Conservation (phyloP, 129 eudicot genomes). For the Flaveria bidentis region DNA sequence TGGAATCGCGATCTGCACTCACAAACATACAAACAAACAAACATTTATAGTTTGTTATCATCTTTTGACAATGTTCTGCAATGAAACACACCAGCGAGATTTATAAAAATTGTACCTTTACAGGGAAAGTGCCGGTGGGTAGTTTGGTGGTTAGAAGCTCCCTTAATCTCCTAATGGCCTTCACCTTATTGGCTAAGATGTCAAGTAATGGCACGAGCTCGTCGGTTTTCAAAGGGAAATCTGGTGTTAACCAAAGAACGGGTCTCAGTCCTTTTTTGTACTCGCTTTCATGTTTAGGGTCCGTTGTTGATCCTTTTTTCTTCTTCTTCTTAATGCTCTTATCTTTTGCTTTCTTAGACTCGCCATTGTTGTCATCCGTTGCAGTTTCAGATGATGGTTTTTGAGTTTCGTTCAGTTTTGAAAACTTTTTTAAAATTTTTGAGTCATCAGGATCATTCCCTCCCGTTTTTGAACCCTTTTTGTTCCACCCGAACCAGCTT, state of each 20-base stretch:
- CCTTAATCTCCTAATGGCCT: slow-evolving; percentile 30
- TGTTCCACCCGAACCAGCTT: slow-evolving; percentile 89
- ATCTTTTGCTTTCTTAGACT: slow-evolving; percentile 57
- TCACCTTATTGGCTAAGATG: slow-evolving; percentile 83
- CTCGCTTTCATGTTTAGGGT: slow-evolving; percentile 76
- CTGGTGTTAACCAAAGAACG: slow-evolving; percentile 87
- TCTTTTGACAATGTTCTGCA: neutral
- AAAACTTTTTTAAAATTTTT: slow-evolving; percentile 58
- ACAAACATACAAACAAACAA: neutral
- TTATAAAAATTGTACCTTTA: slow-evolving; percentile 20
- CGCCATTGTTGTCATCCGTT: slow-evolving; percentile 52
- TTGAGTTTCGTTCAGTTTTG: slow-evolving; percentile 57
- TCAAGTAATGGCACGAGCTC: slow-evolving; percentile 90
- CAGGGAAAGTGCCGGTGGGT: slow-evolving; percentile 28
- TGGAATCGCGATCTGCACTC: slow-evolving; percentile 70
- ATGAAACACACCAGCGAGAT: neutral
- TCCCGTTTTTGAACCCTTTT: slow-evolving; percentile 56
- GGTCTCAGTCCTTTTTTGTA: slow-evolving; percentile 89
- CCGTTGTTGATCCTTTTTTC: slow-evolving; percentile 59
- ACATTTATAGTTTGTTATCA: neutral
- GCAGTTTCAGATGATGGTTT: slow-evolving; percentile 57
- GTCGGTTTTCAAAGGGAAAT: slow-evolving; percentile 80
- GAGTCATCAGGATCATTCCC: slow-evolving; percentile 64
- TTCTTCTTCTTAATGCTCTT: slow-evolving; percentile 74
- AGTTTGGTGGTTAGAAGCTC: slow-evolving; percentile 33